A percentile compares a stretch with the other conserved stretches of the same genome.
Conservation (phyloP, 306 rosid species). For the Prunus dulcis region DNA sequence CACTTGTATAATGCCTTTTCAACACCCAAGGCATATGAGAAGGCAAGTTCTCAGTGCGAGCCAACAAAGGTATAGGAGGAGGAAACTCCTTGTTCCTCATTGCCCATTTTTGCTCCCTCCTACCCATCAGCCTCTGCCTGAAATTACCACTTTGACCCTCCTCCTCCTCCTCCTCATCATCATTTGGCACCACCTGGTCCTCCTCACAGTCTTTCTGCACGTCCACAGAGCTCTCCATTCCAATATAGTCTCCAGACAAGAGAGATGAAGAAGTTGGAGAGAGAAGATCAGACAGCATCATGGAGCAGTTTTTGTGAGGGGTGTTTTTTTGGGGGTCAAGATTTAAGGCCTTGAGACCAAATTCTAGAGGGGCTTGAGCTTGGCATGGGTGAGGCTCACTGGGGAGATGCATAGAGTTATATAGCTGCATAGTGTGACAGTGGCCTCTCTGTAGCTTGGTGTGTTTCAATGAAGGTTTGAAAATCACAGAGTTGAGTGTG, state of each 20-base stretch:
- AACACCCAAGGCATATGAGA: slow-evolving; percentile 70
- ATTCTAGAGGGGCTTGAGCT: background rate
- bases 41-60: slow-evolving; percentile 51
- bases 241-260: slow-evolving; percentile 44
- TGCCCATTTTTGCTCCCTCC: slow-evolving; percentile 6
- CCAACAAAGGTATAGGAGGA: slow-evolving; percentile 59
- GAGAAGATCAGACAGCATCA: slow-evolving; percentile 6
- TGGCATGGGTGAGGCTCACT: background rate
- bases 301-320: background rate
- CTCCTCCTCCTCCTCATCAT: background rate
- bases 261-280: background rate
- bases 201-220: slow-evolving; percentile 10
- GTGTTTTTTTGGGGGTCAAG: slow-evolving; percentile 10
- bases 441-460: background rate
- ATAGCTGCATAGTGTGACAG: slow-evolving; percentile 6
- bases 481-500: slow-evolving; percentile 5
- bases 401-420: slow-evolving; percentile 4
- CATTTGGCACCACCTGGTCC: background rate
- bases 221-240: slow-evolving; percentile 62
- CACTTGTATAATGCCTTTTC: slow-evolving; percentile 52
- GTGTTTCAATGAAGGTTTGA: background rate
- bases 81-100: slow-evolving; percentile 41
- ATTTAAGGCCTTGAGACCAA: slow-evolving; percentile 1
- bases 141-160: background rate
- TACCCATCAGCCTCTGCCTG: background rate